Base-by-base conservation (phyloP, 768 basidiomycete genomes). In the Boletales sp. region DNA sequence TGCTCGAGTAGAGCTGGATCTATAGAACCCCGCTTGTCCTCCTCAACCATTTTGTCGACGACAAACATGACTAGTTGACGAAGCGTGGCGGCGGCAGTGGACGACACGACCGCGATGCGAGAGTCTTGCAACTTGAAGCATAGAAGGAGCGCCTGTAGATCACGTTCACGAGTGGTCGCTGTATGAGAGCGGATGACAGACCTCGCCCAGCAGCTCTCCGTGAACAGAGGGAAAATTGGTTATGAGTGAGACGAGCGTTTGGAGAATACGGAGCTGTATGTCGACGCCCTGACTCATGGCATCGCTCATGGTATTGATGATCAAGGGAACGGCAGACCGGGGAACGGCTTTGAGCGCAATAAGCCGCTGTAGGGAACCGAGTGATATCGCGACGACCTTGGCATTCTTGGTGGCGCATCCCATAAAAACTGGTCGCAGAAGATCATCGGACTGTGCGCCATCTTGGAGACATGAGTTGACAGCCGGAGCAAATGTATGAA, bases 11-110 rank as follows among this genome's bases (percentile, higher is more conserved):
- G 19, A 4, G 43, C 43, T 11, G 51, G 37, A 34, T 62, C 55
- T 13, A 48, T 30, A 8, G 45, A 53, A 18, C 75, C 78, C 14
- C 66, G 67, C 5, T 73, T 71, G 64, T 93, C 89, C 62, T 94
- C 90, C 15, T 81, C 77, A 2, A 85, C 81, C 68, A 97, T 89
- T 64, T 95, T 94, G 70, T 99, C 97, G 39, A 97, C 90, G 15
- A 97, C 86, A 57, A 97, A 90, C 94, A 99, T 97, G 40, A 98
- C 91, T 2, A 97, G 77, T 64, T 98, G 95, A 3, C 94, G 86
- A 5, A 97, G 79, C 0, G 94, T 97, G 0, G 97, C 97, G 3
- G 94, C 94, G 2, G 95, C 95, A 4, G 97, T 98, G 0, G 92
- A 94, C 3, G 94, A 95, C 8, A 99, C 95, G 21, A 98, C 95